These are phyloP conservation scores for Curvularia spicifera DNA, from an alignment of 2,329 filamentous ascomycete species.

Conservation along the genomic window DNA sequence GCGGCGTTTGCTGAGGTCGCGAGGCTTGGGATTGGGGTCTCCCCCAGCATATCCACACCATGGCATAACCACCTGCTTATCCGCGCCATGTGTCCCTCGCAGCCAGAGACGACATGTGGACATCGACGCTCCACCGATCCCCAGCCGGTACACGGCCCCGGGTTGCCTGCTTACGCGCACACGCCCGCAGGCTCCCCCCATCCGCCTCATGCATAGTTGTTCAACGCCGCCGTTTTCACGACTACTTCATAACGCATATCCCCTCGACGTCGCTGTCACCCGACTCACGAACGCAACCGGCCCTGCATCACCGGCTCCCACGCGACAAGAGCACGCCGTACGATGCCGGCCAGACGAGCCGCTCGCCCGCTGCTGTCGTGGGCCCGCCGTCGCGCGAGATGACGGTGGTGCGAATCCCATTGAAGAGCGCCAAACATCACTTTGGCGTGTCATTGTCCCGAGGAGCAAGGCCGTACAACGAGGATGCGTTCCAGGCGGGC, in stretches of 20 bases:
- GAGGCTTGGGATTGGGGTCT: slow-evolving; percentile 26
- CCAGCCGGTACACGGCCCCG: slow-evolving; percentile 36
- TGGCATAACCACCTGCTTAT: slow-evolving; percentile 38
- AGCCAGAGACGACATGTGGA: slow-evolving; percentile 49
- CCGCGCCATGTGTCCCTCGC: slow-evolving; percentile 45
- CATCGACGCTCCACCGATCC: slow-evolving; percentile 37
- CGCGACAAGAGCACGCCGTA: slow-evolving; percentile 84
- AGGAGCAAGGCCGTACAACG: slow-evolving; percentile 86
- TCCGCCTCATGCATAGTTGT: slow-evolving; percentile 18
- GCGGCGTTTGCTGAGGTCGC: slow-evolving; percentile 19
- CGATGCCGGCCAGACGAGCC: slow-evolving; percentile 52
- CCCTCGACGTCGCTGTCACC: slow-evolving; percentile 92
- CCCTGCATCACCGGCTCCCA: slow-evolving; percentile 83
- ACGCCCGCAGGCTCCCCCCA: slow-evolving; percentile 14
- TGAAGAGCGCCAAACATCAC: slow-evolving; percentile 94
- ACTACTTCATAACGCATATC: slow-evolving; percentile 96
- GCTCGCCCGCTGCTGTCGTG: slow-evolving; percentile 47
- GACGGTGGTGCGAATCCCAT: slow-evolving; percentile 91
- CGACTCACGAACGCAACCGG: slow-evolving; percentile 70
- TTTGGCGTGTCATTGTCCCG: slow-evolving; percentile 82
- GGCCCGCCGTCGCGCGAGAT: slow-evolving; percentile 66
- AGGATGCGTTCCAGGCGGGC: slow-evolving; percentile 92
- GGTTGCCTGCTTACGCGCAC: slow-evolving; percentile 26
- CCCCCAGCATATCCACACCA: slow-evolving; percentile 27
- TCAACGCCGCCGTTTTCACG: slow-evolving; percentile 70